Conservation (phyloP, 78 protist species). For the Chrysochromulina tobinii region DNA sequence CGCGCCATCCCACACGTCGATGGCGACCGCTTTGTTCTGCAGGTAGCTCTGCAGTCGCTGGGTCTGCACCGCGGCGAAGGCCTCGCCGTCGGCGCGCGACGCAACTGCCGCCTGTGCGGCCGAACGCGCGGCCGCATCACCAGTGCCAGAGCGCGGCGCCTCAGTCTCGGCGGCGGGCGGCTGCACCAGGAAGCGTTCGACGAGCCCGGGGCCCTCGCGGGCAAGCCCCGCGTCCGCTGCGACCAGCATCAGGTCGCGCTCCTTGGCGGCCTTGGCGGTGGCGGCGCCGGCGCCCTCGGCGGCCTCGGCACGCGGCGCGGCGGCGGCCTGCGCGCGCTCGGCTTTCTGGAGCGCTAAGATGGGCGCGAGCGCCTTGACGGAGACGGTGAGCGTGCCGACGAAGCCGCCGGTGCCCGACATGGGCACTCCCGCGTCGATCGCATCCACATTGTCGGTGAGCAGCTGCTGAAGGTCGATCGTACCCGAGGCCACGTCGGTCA, state of each 20-base stretch:
- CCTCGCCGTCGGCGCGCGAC: not conserved
- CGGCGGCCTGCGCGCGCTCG: not conserved
- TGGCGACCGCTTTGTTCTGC: not conserved
- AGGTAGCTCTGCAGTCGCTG: not conserved
- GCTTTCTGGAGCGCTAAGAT: not conserved
- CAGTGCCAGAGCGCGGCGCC: too few species aligned
- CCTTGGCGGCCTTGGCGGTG: not conserved
- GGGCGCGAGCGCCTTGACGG: not conserved
- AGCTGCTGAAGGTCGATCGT: too few species aligned
- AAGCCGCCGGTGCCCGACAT: too few species aligned
- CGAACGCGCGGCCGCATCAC: too few species aligned
- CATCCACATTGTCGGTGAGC: too few species aligned
- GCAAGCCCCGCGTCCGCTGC: not conserved
- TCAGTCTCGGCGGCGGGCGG: not conserved
- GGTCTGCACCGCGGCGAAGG: not conserved
- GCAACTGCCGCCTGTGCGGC: too few species aligned
- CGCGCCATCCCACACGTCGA: conserved; percentile 22
- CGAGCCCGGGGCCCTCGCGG: not conserved
- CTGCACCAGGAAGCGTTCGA: not conserved
- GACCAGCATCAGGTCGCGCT: not conserved
- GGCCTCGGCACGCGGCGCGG: not conserved
- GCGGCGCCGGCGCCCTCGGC: not conserved
- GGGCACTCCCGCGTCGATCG: too few species aligned
- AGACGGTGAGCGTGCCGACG: too few species aligned
- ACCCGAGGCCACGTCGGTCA: too few species aligned